phyloP scores from a whole-genome alignment of 2,329 filamentous ascomycete species.

The Aspergillus unguis region DNA sequence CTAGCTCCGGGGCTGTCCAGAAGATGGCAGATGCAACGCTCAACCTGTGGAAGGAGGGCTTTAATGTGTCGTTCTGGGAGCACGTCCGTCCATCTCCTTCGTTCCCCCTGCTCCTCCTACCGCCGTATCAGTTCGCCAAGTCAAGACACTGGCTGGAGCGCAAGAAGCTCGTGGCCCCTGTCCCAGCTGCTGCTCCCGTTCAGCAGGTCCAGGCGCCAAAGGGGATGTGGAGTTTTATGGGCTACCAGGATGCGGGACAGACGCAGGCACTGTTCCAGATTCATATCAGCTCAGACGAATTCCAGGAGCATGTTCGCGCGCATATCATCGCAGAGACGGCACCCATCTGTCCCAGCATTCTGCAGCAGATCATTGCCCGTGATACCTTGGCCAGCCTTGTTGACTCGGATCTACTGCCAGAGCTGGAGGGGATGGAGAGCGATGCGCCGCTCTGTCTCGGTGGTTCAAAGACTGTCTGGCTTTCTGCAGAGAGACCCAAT shows the following conservation, averaged over 20 bases:
- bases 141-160: background rate
- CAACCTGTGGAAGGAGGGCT: constrained; percentile 36
- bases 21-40: constrained; percentile 27
- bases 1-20: background rate
- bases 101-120: background rate
- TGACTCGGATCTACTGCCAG: background rate
- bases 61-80: background rate
- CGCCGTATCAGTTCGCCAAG: background rate
- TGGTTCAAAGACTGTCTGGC: background rate
- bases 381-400: background rate
- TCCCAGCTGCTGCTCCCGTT: background rate
- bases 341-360: background rate
- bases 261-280: background rate
- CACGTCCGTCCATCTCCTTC: background rate
- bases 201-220: background rate
- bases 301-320: background rate
- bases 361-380: background rate
- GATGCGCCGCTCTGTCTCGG: background rate
- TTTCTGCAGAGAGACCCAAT: background rate
- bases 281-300: background rate
- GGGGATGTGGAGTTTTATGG: background rate
- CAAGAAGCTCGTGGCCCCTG: background rate
- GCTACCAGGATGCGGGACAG: background rate
- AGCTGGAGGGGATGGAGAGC: background rate
- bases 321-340: background rate